Conservation (phyloP, 371 early-diverging fungal genomes). For the Mortierella sp. region DNA sequence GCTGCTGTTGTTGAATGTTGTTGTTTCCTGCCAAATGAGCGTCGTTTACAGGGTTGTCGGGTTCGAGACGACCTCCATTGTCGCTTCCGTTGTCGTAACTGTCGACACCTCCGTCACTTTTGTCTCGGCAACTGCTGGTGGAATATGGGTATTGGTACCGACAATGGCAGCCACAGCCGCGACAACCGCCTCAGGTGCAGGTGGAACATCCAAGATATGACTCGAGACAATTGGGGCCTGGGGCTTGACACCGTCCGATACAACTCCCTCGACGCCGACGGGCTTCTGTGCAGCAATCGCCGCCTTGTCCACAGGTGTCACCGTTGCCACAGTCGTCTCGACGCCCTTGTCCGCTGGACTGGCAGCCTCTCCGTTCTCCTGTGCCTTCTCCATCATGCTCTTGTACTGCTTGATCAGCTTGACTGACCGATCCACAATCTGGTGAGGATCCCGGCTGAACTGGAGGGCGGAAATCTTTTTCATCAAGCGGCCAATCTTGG, state of each 20-base stretch:
- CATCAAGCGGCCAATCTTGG: constrained; percentile 56
- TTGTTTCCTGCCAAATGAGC: background rate
- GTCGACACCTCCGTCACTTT: constrained; percentile 14
- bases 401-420: constrained; percentile 53
- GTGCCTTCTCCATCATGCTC: constrained; percentile 49
- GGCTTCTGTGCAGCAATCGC: constrained; percentile 14
- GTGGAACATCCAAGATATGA: constrained; percentile 38
- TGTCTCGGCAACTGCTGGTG: constrained; percentile 16
- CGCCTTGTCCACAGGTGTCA: constrained; percentile 9
- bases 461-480: constrained; percentile 52
- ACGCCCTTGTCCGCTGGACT: constrained; percentile 23
- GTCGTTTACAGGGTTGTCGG: background rate
- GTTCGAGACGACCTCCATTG: background rate
- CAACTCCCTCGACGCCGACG: constrained; percentile 17
- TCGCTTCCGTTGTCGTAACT: background rate
- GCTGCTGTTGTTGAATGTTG: background rate
- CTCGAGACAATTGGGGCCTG: constrained; percentile 26
- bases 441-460: constrained; percentile 40
- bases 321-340: constrained; percentile 7
- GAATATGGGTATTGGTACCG: constrained; percentile 38
- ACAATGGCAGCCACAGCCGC: constrained; percentile 54
- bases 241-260: constrained; percentile 9
- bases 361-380: constrained; percentile 37
- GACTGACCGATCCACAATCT: constrained; percentile 41
- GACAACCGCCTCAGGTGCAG: constrained; percentile 50